These are phyloP conservation scores for Casuarina cunninghamiana DNA, from an alignment of 306 rosid species.

Conservation along the genomic window DNA sequence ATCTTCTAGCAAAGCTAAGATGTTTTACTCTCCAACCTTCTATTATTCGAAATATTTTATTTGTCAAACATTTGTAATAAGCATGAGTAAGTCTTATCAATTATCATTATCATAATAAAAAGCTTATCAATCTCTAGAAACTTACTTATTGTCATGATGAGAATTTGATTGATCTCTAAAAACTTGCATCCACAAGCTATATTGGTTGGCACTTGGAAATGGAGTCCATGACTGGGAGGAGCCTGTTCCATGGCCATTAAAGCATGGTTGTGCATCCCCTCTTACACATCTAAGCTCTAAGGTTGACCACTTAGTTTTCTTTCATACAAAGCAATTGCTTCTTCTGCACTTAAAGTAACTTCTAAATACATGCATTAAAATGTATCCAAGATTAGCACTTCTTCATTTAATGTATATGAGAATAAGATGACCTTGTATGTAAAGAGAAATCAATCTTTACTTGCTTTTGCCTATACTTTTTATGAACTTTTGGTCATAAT, in stretches of 20 bases:
- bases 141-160: neutral
- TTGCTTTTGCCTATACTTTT: conserved; percentile 4
- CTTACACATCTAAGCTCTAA: neutral
- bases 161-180: conserved; percentile 1
- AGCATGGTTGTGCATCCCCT: neutral
- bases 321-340: neutral
- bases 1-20: too few species aligned
- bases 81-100: too few species aligned
- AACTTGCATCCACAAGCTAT: conserved; percentile 6
- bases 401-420: neutral
- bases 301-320: conserved; percentile 2
- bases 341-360: conserved; percentile 9
- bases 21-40: too few species aligned
- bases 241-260: neutral
- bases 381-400: too few species aligned
- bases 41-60: too few species aligned
- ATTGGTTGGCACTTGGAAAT: neutral
- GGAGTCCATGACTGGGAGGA: neutral
- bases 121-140: too few species aligned
- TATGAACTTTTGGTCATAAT: conserved; percentile 2
- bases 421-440: neutral
- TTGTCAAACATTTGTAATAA: too few species aligned
- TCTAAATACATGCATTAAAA: neutral
- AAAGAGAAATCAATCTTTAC: neutral
- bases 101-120: too few species aligned